Evolutionary conservation across 2,329 filamentous ascomycete species (phyloP).

Genomic region (Incumbomyces lentus): DNA sequence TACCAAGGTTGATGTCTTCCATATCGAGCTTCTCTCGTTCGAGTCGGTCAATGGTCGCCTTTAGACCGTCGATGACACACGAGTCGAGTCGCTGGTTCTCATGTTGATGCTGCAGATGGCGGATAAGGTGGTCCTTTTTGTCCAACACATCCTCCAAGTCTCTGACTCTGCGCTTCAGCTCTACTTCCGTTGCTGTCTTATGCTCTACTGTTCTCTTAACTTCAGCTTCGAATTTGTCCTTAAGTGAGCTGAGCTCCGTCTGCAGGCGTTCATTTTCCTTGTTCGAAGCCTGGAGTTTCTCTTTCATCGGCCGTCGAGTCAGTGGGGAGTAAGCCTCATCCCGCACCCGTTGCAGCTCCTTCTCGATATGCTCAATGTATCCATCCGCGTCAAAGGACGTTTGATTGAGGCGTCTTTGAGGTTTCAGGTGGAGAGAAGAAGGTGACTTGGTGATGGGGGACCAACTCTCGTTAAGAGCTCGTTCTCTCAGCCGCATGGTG

Average conservation of each 20-base stretch:
- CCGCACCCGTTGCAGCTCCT: conserved; percentile 33
- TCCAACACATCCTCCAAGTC: conserved; percentile 25
- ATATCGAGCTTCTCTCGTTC: conserved; percentile 24
- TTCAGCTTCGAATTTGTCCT: conserved; percentile 26
- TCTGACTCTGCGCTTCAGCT: conserved; percentile 24
- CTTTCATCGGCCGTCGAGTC: conserved; percentile 17
- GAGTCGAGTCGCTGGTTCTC: conserved; percentile 21
- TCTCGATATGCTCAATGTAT: conserved; percentile 42
- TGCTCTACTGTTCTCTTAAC: conserved; percentile 24
- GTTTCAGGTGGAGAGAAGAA: conserved; percentile 11
- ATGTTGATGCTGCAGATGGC: conserved; percentile 26
- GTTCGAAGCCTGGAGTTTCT: conserved; percentile 22
- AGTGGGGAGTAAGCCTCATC: conserved; percentile 32
- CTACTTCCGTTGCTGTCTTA: conserved; percentile 23
- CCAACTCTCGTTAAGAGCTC: conserved; percentile 19
- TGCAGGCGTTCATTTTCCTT: conserved; percentile 26
- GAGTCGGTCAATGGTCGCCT: conserved; percentile 23
- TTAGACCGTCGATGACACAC: conserved; percentile 16
- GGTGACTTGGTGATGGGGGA: conserved; percentile 20
- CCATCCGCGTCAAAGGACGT: conserved; percentile 29
- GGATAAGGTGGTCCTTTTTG: conserved; percentile 23
- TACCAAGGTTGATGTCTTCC: conserved; percentile 25
- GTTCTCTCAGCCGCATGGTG: conserved; percentile 21
- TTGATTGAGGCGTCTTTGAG: conserved; percentile 12
- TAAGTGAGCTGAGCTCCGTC: conserved; percentile 24